Evolutionary conservation across 352 stramenopile species (phyloP), one percentile per base, ranked within the genome.

Genomic region (Phytophthora cactorum): DNA sequence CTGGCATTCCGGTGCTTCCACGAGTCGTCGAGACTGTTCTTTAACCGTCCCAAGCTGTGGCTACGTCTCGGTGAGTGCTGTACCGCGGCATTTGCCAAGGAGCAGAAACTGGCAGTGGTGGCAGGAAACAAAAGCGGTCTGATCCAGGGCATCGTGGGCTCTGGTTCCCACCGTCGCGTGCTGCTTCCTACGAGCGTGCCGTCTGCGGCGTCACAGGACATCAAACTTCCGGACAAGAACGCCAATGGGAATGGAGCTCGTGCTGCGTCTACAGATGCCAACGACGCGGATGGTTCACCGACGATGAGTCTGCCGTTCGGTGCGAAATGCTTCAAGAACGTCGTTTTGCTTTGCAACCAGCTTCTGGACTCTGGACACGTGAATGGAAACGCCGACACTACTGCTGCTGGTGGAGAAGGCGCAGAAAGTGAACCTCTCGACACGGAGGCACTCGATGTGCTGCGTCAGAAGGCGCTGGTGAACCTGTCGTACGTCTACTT

Each of bases 1-100:
- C 63, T 95, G 29, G 92, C 92, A 8, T 96, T 97, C 60, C 89
- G 88, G 36, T 97, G 91, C 74, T 96, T 98, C 71, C 82, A 96
- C 67, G 83, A 84, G 56, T 93, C 92, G 7, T 96, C 92, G 44
- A 78, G 88, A 2, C 49, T 97, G 56, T 96, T 96, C 52, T 96
- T 97, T 66, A 97, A 97, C 62, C 89, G 92, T 7, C 92, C 92
- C 3, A 95, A 96, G 75, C 72, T 98, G 43, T 98, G 92, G 92
- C 81, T 98, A 7, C 88, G 92, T 7, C 89, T 97, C 67, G 92
- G 91, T 5, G 92, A 98, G 75, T 97, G 91, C 72, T 96, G 91
- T 66, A 96, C 94, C 25, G 85, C 86, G 3, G 85, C 86, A 17
- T 93, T 90, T 57, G 87, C 86, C 0, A 82, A 93, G 66, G 82